Evolutionary conservation across 805 yeast species (phyloP).

Genomic region (Spathaspora passalidarum): DNA sequence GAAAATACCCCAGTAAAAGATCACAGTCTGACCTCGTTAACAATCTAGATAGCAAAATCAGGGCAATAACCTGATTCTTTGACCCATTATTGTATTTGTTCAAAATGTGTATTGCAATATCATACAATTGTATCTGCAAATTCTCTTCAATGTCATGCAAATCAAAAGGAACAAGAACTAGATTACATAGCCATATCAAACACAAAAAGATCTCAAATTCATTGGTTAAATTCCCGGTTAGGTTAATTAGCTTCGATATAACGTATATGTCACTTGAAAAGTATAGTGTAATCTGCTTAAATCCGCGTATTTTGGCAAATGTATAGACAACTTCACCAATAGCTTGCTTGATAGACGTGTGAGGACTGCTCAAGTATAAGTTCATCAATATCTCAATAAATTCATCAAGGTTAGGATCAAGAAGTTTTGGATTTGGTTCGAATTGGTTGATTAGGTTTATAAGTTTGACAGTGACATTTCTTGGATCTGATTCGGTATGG

Average conservation of each 20-base stretch:
- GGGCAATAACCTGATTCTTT: conserved; percentile 55
- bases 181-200: conserved; percentile 68
- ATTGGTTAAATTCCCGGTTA: conserved; percentile 8
- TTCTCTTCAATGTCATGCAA: conserved; percentile 36
- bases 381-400: conserved; percentile 29
- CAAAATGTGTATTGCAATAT: conserved; percentile 29
- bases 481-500: no score
- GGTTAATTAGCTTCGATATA: conserved; percentile 32
- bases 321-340: conserved; percentile 49
- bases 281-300: conserved; percentile 56
- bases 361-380: conserved; percentile 18
- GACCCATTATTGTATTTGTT: conserved; percentile 42
- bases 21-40: conserved; percentile 48
- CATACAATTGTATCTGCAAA: conserved; percentile 33
- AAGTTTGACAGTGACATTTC: conserved; percentile 3
- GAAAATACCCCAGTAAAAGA: conserved; percentile 19
- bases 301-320: conserved; percentile 63
- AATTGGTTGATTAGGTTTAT: conserved; percentile 41
- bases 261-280: conserved; percentile 58
- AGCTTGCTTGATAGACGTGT: conserved; percentile 3
- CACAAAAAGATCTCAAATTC: conserved; percentile 36
- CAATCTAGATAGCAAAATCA: conserved; percentile 50
- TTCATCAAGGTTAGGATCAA: conserved; percentile 39
- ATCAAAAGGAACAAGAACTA: conserved; percentile 73
- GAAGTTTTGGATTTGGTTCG: conserved; percentile 51